Percentiles rank a stretch among this genome's conserved stretches.
phyloP scores from a whole-genome alignment of 1,284 basidiomycete genomes.

The Entoloma clypeatum region DNA sequence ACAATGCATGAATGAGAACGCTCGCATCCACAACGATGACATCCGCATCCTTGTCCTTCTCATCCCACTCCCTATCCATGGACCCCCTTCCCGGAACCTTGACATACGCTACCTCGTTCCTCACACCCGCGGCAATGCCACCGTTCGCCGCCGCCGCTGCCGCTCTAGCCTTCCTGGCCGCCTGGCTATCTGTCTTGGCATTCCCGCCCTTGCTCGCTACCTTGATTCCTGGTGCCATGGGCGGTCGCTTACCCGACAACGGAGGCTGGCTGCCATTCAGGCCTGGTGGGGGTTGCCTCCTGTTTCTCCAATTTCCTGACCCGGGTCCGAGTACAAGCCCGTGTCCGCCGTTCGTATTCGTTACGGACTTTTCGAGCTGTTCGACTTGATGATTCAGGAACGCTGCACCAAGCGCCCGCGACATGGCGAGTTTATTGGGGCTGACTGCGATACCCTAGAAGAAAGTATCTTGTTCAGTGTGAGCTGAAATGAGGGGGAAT shows the following conservation, averaged over 20 bases:
- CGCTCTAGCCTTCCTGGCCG: constrained; percentile 26
- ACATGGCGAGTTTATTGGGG: constrained; percentile 67
- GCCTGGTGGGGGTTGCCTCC: constrained; percentile 23
- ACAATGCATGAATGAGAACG: constrained; percentile 80
- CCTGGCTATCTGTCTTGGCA: constrained; percentile 29
- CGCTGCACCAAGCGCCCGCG: constrained; percentile 75
- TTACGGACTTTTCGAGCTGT: constrained; percentile 74
- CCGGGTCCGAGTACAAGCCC: constrained; percentile 44
- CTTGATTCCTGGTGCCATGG: constrained; percentile 28
- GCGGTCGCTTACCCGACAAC: constrained; percentile 22
- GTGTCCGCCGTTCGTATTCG: too few species aligned
- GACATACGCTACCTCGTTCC: constrained; percentile 4
- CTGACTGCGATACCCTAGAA: constrained; percentile 15
- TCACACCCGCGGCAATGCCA: neutral
- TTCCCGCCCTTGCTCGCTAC: constrained; percentile 32
- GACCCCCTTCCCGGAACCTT: constrained; percentile 31
- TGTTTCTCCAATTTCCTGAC: constrained; percentile 58
- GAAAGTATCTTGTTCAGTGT: neutral
- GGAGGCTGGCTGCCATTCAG: constrained; percentile 1
- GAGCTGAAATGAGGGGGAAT: neutral
- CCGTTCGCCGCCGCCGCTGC: constrained; percentile 16
- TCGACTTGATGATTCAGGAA: constrained; percentile 82
- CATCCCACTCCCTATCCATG: constrained; percentile 33
- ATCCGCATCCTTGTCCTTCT: constrained; percentile 57
- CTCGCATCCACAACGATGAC: constrained; percentile 83